Percentiles rank a stretch among this genome's conserved stretches.
Conservation (phyloP, 1,284 basidiomycete species). For the Fomitopsis schrenkii region DNA sequence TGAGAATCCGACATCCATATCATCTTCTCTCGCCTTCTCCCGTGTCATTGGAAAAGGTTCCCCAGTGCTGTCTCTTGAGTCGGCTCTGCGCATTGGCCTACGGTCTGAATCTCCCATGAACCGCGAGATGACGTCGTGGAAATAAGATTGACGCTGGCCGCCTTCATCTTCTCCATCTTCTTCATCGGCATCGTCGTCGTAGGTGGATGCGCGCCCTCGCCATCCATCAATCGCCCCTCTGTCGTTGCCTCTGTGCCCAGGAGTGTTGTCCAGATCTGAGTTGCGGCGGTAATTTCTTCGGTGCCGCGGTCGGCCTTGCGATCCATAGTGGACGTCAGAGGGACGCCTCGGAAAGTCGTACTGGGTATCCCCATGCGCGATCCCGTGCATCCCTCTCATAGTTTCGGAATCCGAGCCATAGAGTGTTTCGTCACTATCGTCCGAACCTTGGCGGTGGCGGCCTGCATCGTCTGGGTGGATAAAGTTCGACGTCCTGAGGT, state of each 20-base stretch:
- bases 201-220: neutral
- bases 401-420: neutral
- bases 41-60: constrained; percentile 36
- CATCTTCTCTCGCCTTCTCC: constrained; percentile 13
- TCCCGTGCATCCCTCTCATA: neutral
- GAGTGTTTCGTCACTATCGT: constrained; percentile 11
- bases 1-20: constrained; percentile 1
- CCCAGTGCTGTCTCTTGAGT: constrained; percentile 21
- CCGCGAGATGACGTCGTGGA: neutral
- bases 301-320: neutral
- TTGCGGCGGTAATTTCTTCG: constrained; percentile 5
- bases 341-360: neutral
- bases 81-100: neutral
- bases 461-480: neutral
- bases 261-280: neutral
- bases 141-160: neutral
- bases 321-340: neutral
- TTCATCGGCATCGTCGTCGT: constrained; percentile 13
- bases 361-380: neutral
- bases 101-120: neutral
- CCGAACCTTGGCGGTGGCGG: neutral
- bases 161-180: neutral
- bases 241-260: neutral
- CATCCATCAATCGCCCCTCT: neutral
- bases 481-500: neutral